Conservation (phyloP, 257 asterid genomes). For the Penstemon newberryi region DNA sequence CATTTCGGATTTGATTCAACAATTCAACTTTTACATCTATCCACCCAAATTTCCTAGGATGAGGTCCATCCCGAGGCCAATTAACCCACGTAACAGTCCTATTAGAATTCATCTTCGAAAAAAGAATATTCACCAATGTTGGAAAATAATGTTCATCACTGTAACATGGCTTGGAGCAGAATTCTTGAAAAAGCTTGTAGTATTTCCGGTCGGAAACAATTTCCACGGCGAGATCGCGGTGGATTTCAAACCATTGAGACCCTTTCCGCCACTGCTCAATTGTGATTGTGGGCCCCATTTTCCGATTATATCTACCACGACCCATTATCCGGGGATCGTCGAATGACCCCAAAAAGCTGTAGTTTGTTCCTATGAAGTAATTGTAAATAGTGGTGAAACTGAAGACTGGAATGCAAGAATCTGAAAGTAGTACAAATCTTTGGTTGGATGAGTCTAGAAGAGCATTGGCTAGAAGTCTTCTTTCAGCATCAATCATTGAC, state of each 20-base stretch:
- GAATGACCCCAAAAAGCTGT: slow-evolving; percentile 45
- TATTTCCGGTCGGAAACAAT: slow-evolving; percentile 47
- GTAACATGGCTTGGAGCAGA: slow-evolving; percentile 55
- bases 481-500: slow-evolving; percentile 72
- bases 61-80: slow-evolving; percentile 71
- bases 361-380: slow-evolving; percentile 40
- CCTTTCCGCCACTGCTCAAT: slow-evolving; percentile 72
- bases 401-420: slow-evolving; percentile 71
- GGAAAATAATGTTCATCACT: slow-evolving; percentile 62
- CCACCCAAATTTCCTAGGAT: slow-evolving; percentile 60
- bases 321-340: slow-evolving; percentile 58
- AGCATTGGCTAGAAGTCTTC: slow-evolving; percentile 67
- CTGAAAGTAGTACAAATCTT: slow-evolving; percentile 61
- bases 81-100: slow-evolving; percentile 58
- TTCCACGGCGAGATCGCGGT: slow-evolving; percentile 46
- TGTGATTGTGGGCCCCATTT: slow-evolving; percentile 58
- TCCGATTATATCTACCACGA: slow-evolving; percentile 61
- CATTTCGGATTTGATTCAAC: slow-evolving; percentile 40
- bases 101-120: slow-evolving; percentile 43
- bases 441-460: slow-evolving; percentile 60
- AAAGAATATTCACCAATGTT: slow-evolving; percentile 54
- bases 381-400: slow-evolving; percentile 60
- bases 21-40: slow-evolving; percentile 47
- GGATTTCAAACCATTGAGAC: slow-evolving; percentile 75
- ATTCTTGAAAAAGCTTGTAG: slow-evolving; percentile 36